Base-by-base conservation (phyloP, 805 yeast genomes). In the Ogataea populi-albae region DNA sequence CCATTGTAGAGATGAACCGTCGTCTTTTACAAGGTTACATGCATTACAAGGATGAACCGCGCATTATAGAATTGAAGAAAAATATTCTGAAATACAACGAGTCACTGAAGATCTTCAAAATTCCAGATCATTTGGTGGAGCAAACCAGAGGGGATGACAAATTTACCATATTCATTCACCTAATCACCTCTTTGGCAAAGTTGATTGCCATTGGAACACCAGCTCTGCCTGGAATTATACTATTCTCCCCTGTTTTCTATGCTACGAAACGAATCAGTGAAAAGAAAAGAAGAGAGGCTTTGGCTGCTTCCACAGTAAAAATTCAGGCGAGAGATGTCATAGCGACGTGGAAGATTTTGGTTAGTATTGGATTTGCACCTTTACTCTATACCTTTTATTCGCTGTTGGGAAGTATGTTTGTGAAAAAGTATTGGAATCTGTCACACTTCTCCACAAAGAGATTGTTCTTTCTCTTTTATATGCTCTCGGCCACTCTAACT, bases 311-410 rank as follows among this genome's bases (percentile, higher is more conserved):
- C 0, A 73, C 88, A 0, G 98, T 93, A 16, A 93, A 93, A 58
- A 81, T 93, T 41, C 79, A 80, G 54, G 98, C 95, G 12, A 82
- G 79, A 38, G 98, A 93, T 60, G 97, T 93, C 17, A 75, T 93
- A 41, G 98, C 98, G 2, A 89, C 98, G 1, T 93, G 98, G 98
- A 93, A 93, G 61, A 81, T 93, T 30, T 68, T 93, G 45, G 87
- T 91, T 25, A 79, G 89, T 22, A 74, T 93, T 75, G 94, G 91
- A 4, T 64, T 86, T 35, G 94, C 97, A 0, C 98, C 98, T 3
- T 58, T 86, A 26, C 65, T 93, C 19, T 93, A 91, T 66, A 76
- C 79, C 23, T 67, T 84, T 38, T 93, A 93, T 62, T 87, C 97
- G 0, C 57, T 74, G 3, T 45, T 84, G 11, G 81, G 86, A 15